phyloP scores from a whole-genome alignment of 352 stramenopile genomes.

The Globisporangium nunn region DNA sequence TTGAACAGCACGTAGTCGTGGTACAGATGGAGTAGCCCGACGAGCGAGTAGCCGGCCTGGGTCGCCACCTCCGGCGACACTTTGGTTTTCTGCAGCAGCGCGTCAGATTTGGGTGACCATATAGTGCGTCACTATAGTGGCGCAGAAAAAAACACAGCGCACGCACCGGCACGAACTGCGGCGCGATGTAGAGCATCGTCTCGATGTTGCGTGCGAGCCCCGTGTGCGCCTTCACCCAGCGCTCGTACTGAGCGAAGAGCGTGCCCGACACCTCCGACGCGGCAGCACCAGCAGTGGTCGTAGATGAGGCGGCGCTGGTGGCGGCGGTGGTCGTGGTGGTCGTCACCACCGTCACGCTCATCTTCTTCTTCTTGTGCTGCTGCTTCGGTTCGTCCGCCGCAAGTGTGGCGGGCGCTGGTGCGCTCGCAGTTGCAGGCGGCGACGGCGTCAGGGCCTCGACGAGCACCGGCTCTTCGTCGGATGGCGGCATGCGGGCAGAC shows the following conservation, averaged over 20 bases:
- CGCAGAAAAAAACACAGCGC: neutral
- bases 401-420: neutral
- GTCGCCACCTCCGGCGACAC: conserved; percentile 59
- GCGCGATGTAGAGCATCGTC: conserved; percentile 69
- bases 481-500: conserved; percentile 7
- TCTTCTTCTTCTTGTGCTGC: neutral
- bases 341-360: conserved; percentile 5
- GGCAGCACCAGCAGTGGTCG: neutral
- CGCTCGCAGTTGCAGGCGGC: neutral
- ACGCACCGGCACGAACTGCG: conserved; percentile 68
- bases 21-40: conserved; percentile 69
- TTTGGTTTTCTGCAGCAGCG: conserved; percentile 31
- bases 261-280: conserved; percentile 1
- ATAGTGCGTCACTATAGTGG: neutral
- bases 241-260: conserved; percentile 42
- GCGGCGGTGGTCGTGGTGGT: neutral
- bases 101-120: neutral
- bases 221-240: conserved; percentile 54
- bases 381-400: neutral
- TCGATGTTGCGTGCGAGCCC: conserved; percentile 68
- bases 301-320: neutral
- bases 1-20: conserved; percentile 83
- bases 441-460: conserved; percentile 6
- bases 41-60: conserved; percentile 72
- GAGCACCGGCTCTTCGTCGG: conserved; percentile 14